Evolutionary conservation across 2,329 filamentous ascomycete species (phyloP), one percentile per base, ranked within the genome.

Genomic region (Epicoccum sorghinum): DNA sequence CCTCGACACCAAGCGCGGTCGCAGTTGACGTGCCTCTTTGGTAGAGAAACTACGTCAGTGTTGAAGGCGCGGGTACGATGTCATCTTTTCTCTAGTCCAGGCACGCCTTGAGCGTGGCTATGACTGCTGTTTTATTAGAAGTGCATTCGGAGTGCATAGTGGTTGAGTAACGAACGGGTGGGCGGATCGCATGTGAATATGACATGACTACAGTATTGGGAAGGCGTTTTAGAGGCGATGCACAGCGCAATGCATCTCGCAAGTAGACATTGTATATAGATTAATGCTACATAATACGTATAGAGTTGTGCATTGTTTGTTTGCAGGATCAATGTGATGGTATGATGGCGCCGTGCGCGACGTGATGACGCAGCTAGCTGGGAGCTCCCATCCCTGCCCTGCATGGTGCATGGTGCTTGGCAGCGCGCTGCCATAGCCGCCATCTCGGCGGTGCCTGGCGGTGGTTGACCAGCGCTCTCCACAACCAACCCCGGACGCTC

Each of bases 401-500:
- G 14, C 33, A 24, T 38, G 13, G 30, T 55, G 14, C 33, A 24
- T 38, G 13, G 30, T 25, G 24, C 60, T 64, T 65, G 68, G 65
- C 69, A 58, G 47, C 52, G 59, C 40, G 43, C 51, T 64, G 57
- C 59, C 60, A 60, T 62, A 32, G 27, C 57, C 54, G 55, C 59
- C 59, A 60, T 60, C 55, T 54, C 60, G 59, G 58, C 55, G 59
- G 57, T 58, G 62, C 56, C 59, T 58, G 42, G 48, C 54, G 54
- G 57, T 60, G 54, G 57, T 60, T 55, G 54, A 63, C 60, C 59
- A 66, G 61, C 59, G 50, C 51, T 61, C 65, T 66, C 64, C 66
- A 60, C 60, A 60, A 66, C 62, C 60, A 60, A 66, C 62, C 62
- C 68, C 68, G 61, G 67, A 65, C 55, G 58, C 52, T 53, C 60